Percentiles rank a stretch among this genome's conserved stretches.
Evolutionary conservation across 257 asterid genomes (phyloP).

Genomic region (Eucommia ulmoides): DNA sequence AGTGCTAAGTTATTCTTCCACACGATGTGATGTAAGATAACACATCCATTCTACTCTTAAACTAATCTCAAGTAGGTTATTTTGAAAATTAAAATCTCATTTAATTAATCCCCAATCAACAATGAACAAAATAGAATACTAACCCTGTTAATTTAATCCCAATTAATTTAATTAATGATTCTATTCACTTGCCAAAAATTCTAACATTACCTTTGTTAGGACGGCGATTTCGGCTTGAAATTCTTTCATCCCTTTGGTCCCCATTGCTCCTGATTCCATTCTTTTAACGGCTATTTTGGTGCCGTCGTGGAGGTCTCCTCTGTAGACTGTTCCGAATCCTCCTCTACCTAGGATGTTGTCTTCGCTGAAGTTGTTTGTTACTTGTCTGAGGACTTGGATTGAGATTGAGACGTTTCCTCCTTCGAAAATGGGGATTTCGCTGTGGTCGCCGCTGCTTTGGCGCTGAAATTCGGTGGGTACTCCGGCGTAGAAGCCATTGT

Average conservation of each 20-base stretch:
- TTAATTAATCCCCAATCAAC: too few species aligned
- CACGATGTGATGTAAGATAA: too few species aligned
- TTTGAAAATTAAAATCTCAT: too few species aligned
- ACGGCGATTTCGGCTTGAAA: conserved; percentile 92
- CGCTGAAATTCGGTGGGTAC: conserved; percentile 48
- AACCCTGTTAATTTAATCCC: too few species aligned
- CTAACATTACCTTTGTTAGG: conserved; percentile 89
- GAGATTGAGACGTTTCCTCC: conserved; percentile 72
- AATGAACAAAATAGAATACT: too few species aligned
- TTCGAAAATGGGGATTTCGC: conserved; percentile 52
- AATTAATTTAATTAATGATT: too few species aligned
- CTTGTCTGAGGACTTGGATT: conserved; percentile 71
- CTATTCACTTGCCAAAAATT: too few species aligned
- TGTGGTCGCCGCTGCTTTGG: conserved; percentile 69
- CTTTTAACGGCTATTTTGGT: conserved; percentile 91
- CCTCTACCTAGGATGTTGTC: conserved; percentile 72
- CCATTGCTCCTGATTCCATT: conserved; percentile 85
- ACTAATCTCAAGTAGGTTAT: too few species aligned
- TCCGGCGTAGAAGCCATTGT: conserved; percentile 32
- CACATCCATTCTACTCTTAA: too few species aligned
- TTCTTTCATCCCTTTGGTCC: conserved; percentile 85
- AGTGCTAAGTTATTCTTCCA: too few species aligned
- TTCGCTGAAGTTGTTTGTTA: conserved; percentile 64
- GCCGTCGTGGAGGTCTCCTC: conserved; percentile 89
- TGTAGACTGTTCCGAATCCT: conserved; percentile 85